These are phyloP conservation scores for Candida yuanshanica DNA, from an alignment of 805 yeast genomes.

Conservation along the genomic window DNA sequence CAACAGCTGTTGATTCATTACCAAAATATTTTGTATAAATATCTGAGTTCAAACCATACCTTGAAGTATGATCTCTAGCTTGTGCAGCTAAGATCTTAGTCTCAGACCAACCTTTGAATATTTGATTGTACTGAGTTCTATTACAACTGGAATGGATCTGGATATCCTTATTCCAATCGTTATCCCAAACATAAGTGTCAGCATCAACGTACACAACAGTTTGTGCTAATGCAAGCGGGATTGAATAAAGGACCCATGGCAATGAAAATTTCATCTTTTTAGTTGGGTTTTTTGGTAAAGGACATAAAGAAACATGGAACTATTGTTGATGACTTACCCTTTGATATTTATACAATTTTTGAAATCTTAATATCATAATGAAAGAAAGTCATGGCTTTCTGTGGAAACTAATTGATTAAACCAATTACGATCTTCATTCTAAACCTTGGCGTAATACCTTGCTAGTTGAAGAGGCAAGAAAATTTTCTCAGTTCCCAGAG, in stretches of 20 bases:
- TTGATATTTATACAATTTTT: no score
- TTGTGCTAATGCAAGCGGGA: conserved; percentile 5
- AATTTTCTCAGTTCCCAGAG: no score
- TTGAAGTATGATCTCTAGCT: conserved; percentile 32
- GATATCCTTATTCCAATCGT: conserved; percentile 15
- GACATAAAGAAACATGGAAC: neutral
- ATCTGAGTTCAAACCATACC: conserved; percentile 28
- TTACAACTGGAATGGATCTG: conserved; percentile 18
- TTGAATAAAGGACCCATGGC: neutral
- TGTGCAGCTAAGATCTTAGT: conserved; percentile 27
- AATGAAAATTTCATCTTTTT: neutral
- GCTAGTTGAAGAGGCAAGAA: no score
- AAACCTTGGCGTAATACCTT: neutral
- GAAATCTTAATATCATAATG: neutral
- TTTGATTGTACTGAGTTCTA: conserved; percentile 13
- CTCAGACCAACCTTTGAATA: conserved; percentile 26
- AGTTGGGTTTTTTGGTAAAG: neutral
- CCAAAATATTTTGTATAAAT: conserved; percentile 34
- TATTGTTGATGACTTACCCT: neutral
- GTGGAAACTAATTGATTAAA: neutral
- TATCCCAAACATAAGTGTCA: conserved; percentile 11
- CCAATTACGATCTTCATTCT: neutral
- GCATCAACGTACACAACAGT: conserved; percentile 10
- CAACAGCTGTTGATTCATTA: conserved; percentile 30
- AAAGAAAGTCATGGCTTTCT: neutral